These are phyloP conservation scores for Phytopythium litorale DNA, from an alignment of 352 stramenopile genomes.

Conservation along the genomic window DNA sequence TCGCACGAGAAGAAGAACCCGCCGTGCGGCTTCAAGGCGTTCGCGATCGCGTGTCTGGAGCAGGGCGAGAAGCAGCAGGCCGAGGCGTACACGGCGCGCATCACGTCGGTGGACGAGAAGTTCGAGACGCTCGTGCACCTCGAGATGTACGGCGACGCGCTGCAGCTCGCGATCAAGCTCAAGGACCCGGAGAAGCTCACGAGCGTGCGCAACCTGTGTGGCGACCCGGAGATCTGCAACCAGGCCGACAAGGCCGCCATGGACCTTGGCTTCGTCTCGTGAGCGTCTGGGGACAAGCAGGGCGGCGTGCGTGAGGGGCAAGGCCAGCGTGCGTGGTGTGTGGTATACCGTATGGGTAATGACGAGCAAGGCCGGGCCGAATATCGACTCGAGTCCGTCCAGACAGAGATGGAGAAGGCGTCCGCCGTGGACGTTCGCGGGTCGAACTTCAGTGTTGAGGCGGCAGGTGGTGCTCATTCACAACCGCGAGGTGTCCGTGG, in stretches of 20 bases:
- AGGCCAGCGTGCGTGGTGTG: not conserved
- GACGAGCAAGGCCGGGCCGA: no score
- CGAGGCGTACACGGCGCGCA: conserved; percentile 78
- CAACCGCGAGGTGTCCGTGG: no score
- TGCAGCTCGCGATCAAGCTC: conserved; percentile 80
- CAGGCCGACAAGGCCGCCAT: conserved; percentile 79
- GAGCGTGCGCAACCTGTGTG: conserved; percentile 75
- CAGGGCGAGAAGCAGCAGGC: conserved; percentile 78
- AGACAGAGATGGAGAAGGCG: no score
- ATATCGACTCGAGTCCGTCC: no score
- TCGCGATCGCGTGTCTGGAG: conserved; percentile 72
- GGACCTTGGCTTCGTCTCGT: conserved; percentile 77
- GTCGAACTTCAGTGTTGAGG: no score
- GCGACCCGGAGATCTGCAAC: conserved; percentile 67
- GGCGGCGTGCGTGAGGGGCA: not conserved
- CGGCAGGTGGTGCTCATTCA: no score
- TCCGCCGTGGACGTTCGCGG: no score
- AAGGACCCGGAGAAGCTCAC: conserved; percentile 87
- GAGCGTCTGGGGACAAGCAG: conserved; percentile 5
- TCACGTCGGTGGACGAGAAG: conserved; percentile 81
- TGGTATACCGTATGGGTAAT: not conserved
- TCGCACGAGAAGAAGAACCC: conserved; percentile 85
- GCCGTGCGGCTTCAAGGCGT: conserved; percentile 82
- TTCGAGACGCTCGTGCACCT: conserved; percentile 86
- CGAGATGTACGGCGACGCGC: conserved; percentile 77